Conservation (phyloP, 306 rosid genomes). For the Dryas octopetala region DNA sequence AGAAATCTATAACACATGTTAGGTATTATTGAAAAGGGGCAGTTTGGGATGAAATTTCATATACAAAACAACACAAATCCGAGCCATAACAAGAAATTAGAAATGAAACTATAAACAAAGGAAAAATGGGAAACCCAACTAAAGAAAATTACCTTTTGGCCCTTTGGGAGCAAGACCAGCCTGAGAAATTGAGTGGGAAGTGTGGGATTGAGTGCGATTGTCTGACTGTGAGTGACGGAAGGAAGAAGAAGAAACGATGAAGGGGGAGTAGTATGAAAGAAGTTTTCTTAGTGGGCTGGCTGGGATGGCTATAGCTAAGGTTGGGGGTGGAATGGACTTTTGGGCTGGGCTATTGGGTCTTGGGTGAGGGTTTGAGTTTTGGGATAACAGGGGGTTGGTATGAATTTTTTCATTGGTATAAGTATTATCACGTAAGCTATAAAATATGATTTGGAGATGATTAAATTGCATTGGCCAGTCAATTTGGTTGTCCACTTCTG, state of each 20-base stretch:
- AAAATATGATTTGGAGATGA: background rate
- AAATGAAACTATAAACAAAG: background rate
- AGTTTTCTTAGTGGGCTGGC: background rate
- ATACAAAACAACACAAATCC: background rate
- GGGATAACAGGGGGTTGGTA: too few relatives aligned
- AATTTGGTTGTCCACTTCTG: background rate
- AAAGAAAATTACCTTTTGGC: background rate
- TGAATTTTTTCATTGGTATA: too few relatives aligned
- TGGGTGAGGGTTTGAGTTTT: too few relatives aligned
- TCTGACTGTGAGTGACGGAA: background rate
- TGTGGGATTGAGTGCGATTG: background rate
- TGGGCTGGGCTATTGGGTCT: too few relatives aligned
- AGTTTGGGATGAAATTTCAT: background rate
- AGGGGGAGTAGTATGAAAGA: background rate
- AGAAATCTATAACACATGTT: background rate
- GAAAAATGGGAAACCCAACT: background rate
- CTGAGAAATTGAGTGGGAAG: background rate
- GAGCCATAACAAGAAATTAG: background rate
- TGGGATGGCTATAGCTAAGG: background rate
- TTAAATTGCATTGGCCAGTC: background rate
- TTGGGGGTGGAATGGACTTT: background rate
- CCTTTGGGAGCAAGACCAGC: background rate
- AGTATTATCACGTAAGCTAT: background rate
- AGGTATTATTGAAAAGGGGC: background rate
- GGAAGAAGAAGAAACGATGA: background rate